Conservation (phyloP, 192 early-diverging fungal genomes). For the Podila clonocystis region DNA sequence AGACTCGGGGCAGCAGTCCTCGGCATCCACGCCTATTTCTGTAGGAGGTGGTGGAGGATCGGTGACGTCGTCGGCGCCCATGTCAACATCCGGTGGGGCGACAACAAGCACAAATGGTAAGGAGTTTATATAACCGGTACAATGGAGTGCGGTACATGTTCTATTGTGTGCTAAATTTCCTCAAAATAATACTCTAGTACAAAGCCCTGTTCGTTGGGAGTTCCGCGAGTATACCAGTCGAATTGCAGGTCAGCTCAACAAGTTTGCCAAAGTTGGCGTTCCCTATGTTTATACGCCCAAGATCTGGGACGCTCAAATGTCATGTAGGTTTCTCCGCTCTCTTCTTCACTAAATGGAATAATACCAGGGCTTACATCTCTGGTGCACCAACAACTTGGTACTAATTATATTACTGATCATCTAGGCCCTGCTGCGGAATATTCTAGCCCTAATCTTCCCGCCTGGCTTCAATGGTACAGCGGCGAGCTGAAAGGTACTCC, state of each 20-base stretch:
- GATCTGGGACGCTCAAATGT: constrained; percentile 82
- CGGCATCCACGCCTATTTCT: background rate
- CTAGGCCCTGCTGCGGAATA: constrained; percentile 76
- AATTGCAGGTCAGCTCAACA: constrained; percentile 70
- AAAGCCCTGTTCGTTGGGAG: constrained; percentile 62
- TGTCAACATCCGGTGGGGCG: no score
- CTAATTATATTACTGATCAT: no score
- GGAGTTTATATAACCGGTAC: no score
- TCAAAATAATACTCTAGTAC: background rate
- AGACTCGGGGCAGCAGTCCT: constrained; percentile 6
- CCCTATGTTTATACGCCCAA: constrained; percentile 74
- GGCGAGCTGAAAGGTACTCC: constrained; percentile 74
- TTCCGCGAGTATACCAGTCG: constrained; percentile 78
- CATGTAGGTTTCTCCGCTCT: constrained; percentile 26
- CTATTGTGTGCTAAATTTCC: background rate
- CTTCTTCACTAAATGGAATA: no score
- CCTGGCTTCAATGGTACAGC: constrained; percentile 80
- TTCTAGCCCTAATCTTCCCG: constrained; percentile 72
- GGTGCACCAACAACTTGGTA: no score
- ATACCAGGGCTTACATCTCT: no score
- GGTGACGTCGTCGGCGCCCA: no score
- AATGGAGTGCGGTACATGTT: no score
- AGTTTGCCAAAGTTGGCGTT: constrained; percentile 68
- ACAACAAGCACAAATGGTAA: no score
- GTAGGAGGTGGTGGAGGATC: background rate